Percentiles rank a stretch among this genome's conserved stretches.
These are phyloP conservation scores for Prunella vulgaris DNA, from an alignment of 257 asterid genomes.

Conservation along the genomic window DNA sequence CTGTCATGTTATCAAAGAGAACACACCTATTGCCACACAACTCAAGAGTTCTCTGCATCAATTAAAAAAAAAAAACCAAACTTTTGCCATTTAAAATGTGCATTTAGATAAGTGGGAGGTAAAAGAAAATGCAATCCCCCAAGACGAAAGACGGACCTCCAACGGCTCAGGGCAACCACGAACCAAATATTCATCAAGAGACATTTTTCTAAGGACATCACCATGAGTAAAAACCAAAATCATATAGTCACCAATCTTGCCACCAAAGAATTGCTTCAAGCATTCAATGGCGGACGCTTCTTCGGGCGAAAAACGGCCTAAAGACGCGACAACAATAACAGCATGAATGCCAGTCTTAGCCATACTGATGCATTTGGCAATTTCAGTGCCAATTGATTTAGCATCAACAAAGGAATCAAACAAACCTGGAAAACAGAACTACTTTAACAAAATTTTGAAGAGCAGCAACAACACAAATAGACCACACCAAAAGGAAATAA, in stretches of 20 bases:
- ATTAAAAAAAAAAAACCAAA: neutral
- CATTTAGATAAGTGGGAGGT: neutral
- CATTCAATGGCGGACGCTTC: conserved; percentile 54
- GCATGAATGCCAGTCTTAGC: conserved; percentile 93
- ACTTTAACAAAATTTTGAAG: too few species aligned
- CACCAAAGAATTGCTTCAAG: conserved; percentile 54
- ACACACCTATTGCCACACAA: conserved; percentile 68
- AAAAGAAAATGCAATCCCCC: neutral
- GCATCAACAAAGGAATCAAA: conserved; percentile 51
- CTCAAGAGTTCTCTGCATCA: conserved; percentile 37
- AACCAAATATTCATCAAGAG: conserved; percentile 51
- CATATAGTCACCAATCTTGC: conserved; percentile 53
- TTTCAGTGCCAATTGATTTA: conserved; percentile 50
- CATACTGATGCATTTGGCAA: conserved; percentile 69
- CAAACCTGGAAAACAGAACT: too few species aligned
- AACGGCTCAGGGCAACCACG: conserved; percentile 47
- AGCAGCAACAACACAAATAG: too few species aligned
- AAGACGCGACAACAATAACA: conserved; percentile 52
- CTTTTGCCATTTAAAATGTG: neutral
- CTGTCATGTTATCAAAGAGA: conserved; percentile 62
- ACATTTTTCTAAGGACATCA: conserved; percentile 53
- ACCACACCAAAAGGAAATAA: too few species aligned
- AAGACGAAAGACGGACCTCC: conserved; percentile 22
- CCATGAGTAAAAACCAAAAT: conserved; percentile 71
- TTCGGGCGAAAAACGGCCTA: conserved; percentile 60